Conservation (phyloP, 1,139 yeast species). For the Candida glucosophila region DNA sequence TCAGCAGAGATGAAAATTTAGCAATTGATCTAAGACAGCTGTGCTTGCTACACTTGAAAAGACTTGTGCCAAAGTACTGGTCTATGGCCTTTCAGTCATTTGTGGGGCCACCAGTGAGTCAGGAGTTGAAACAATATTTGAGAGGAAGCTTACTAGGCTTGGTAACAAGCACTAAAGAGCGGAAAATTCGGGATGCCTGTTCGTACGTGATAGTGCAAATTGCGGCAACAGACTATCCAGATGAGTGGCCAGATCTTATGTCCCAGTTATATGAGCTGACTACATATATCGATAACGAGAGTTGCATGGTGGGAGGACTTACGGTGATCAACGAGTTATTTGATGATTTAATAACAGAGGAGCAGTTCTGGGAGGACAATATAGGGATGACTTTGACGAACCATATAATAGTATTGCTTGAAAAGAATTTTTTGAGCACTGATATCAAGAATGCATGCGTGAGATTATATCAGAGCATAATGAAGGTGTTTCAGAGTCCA, state of each 20-base stretch:
- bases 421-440: constrained; percentile 16
- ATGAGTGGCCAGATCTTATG: constrained; percentile 83
- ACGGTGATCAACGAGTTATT: constrained; percentile 69
- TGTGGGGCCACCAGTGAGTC: constrained; percentile 55
- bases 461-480: constrained; percentile 43
- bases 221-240: constrained; percentile 88
- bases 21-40: constrained; percentile 47
- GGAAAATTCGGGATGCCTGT: constrained; percentile 61
- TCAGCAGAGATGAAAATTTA: constrained; percentile 13
- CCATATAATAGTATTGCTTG: constrained; percentile 37
- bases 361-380: constrained; percentile 74
- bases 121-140: constrained; percentile 40
- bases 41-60: constrained; percentile 59
- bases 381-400: constrained; percentile 47
- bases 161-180: constrained; percentile 40
- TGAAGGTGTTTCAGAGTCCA: constrained; percentile 45
- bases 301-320: constrained; percentile 58
- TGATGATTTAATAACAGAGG: constrained; percentile 79
- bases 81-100: constrained; percentile 76
- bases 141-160: constrained; percentile 45
- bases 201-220: constrained; percentile 77
- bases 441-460: constrained; percentile 42
- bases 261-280: constrained; percentile 36
- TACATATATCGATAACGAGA: constrained; percentile 18
- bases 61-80: constrained; percentile 73